Percentiles rank a stretch among this genome's conserved stretches.
Evolutionary conservation across 192 early-diverging fungal species (phyloP).

Genomic region (Thoreauomyces humboldtii): DNA sequence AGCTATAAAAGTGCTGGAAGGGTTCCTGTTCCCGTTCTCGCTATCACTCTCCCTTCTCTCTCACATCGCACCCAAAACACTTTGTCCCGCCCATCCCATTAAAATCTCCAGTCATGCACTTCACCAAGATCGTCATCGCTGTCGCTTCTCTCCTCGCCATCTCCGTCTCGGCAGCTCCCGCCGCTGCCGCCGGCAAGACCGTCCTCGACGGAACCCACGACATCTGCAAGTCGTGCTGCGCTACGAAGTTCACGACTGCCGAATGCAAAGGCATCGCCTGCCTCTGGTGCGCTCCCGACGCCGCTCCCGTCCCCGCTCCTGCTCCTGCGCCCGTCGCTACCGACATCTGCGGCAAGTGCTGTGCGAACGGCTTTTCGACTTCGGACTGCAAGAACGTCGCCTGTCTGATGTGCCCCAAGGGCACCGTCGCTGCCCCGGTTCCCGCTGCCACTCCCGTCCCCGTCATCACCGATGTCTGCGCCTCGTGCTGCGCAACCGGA

Average conservation of each 20-base stretch:
- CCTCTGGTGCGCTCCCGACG: slow-evolving; percentile 13
- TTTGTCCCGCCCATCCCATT: too few species aligned
- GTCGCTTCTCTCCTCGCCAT: neutral
- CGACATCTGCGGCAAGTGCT: neutral
- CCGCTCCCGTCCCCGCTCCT: neutral
- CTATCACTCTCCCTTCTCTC: neutral
- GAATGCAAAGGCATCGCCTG: neutral
- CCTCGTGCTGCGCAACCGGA: neutral
- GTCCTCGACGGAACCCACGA: neutral
- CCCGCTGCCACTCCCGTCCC: too few species aligned
- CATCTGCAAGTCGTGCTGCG: neutral
- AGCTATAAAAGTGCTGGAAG: too few species aligned
- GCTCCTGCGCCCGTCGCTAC: neutral
- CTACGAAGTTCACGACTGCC: neutral
- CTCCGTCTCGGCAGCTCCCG: neutral
- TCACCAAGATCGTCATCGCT: neutral
- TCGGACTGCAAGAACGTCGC: neutral
- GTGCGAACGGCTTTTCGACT: neutral
- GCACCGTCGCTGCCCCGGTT: neutral
- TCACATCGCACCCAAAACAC: neutral
- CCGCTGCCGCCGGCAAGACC: neutral
- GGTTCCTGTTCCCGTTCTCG: too few species aligned
- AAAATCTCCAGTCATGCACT: slow-evolving; percentile 1
- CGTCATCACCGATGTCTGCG: neutral
- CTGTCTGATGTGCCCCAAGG: slow-evolving; percentile 1